Conservation (phyloP, 495 filamentous ascomycete genomes). For the Apiosordaria backusii region DNA sequence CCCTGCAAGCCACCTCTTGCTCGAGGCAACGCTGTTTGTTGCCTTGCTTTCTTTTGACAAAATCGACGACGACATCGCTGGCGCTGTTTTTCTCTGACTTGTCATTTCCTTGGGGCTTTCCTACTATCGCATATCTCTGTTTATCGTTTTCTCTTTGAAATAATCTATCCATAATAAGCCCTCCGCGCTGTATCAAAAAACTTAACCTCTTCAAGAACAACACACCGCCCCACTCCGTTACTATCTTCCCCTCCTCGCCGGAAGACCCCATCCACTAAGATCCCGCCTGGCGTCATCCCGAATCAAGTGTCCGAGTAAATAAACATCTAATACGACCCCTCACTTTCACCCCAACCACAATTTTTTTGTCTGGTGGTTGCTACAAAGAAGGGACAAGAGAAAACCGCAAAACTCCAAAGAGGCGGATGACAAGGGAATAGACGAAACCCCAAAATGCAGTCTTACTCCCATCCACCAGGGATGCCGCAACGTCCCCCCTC, state of each 20-base stretch:
- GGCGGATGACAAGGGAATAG: neutral
- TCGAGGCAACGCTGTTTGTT: constrained; percentile 1
- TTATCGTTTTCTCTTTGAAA: neutral
- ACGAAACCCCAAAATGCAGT: neutral
- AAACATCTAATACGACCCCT: neutral
- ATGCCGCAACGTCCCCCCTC: constrained; percentile 38
- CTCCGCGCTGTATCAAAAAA: neutral
- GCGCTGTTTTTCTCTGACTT: neutral
- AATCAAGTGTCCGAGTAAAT: neutral
- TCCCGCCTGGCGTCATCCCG: neutral
- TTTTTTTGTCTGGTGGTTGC: neutral
- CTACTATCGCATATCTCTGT: neutral
- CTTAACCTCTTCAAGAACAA: neutral
- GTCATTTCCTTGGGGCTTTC: neutral
- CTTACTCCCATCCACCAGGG: constrained; percentile 16
- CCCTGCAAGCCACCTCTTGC: neutral
- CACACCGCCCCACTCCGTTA: neutral
- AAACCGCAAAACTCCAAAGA: neutral
- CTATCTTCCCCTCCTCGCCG: neutral
- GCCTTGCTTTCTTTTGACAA: neutral
- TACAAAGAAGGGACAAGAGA: neutral
- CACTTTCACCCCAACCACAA: neutral
- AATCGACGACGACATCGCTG: neutral
- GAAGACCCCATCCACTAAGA: neutral
- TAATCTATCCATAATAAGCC: neutral